Conservation (phyloP, 148 eudicot species). For the Spergularia bocconei region DNA sequence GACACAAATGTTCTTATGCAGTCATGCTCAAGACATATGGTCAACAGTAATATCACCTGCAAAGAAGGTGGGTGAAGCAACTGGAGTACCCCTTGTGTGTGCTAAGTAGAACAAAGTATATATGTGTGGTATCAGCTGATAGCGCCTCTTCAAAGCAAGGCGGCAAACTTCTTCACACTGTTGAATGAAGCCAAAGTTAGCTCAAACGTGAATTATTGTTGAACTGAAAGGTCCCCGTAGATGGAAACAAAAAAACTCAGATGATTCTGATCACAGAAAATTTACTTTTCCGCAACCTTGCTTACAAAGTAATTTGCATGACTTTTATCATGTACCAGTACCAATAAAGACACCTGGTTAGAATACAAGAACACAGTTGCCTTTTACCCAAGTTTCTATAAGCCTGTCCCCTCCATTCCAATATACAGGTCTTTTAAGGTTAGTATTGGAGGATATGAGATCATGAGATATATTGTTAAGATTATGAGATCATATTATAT, state of each 20-base stretch:
- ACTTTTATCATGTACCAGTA: not conserved
- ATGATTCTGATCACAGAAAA: not conserved
- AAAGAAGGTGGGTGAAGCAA: conserved; percentile 86
- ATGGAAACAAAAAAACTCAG: conserved; percentile 3
- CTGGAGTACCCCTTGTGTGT: conserved; percentile 86
- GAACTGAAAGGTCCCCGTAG: not conserved
- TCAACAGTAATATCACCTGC: conserved; percentile 46
- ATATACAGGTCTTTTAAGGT: too few species aligned
- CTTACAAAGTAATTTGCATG: not conserved
- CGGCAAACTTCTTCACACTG: conserved; percentile 99
- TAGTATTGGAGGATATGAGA: too few species aligned
- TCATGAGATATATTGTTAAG: too few species aligned
- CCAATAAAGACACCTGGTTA: not conserved
- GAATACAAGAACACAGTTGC: not conserved
- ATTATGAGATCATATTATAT: too few species aligned
- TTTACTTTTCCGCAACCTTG: not conserved
- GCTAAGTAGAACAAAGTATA: conserved; percentile 93
- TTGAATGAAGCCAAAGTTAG: conserved; percentile 18
- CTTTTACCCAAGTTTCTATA: not conserved
- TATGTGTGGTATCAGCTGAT: conserved; percentile 85
- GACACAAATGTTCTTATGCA: not conserved
- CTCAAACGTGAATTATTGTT: not conserved
- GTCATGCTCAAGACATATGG: not conserved
- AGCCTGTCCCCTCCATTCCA: not conserved
- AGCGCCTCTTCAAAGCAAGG: conserved; percentile 84